A percentile compares a stretch with the other conserved stretches of the same genome.
Evolutionary conservation across 805 yeast species (phyloP).

Genomic region (Pichia deserticola): DNA sequence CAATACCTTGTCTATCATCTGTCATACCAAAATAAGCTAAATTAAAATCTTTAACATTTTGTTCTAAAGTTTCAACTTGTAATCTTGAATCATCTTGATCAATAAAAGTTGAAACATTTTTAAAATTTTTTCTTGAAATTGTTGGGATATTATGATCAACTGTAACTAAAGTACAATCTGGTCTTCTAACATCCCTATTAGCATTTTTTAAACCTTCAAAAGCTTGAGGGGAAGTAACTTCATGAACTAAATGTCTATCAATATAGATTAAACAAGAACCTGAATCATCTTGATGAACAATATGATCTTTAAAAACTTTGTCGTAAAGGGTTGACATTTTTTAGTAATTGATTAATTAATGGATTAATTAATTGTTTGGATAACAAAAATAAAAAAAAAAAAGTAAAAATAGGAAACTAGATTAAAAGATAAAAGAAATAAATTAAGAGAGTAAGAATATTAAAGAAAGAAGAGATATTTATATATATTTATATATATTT

Average conservation of each 20-base stretch:
- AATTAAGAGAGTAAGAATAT: too few species aligned
- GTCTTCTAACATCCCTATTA: constrained; percentile 82
- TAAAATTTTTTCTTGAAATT: constrained; percentile 69
- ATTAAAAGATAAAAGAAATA: too few species aligned
- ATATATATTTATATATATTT: too few species aligned
- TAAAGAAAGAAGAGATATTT: too few species aligned
- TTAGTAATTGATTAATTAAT: neutral
- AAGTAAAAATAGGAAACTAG: too few species aligned
- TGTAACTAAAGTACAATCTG: constrained; percentile 89
- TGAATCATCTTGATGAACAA: constrained; percentile 82
- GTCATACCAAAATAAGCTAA: constrained; percentile 92
- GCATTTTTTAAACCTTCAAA: constrained; percentile 92
- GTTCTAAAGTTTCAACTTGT: constrained; percentile 88
- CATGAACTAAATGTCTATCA: constrained; percentile 96
- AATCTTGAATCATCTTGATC: constrained; percentile 85
- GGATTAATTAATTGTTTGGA: neutral
- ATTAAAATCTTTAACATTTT: constrained; percentile 83
- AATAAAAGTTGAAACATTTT: constrained; percentile 70
- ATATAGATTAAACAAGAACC: constrained; percentile 85
- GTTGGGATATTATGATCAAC: constrained; percentile 98
- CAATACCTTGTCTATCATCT: constrained; percentile 95
- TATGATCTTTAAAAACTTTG: constrained; percentile 91
- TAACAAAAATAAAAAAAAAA: neutral
- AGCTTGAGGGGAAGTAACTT: constrained; percentile 98
- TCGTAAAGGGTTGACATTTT: constrained; percentile 71